Base-by-base conservation (phyloP, 2,329 filamentous ascomycete genomes). In the Fusarium sp. region DNA sequence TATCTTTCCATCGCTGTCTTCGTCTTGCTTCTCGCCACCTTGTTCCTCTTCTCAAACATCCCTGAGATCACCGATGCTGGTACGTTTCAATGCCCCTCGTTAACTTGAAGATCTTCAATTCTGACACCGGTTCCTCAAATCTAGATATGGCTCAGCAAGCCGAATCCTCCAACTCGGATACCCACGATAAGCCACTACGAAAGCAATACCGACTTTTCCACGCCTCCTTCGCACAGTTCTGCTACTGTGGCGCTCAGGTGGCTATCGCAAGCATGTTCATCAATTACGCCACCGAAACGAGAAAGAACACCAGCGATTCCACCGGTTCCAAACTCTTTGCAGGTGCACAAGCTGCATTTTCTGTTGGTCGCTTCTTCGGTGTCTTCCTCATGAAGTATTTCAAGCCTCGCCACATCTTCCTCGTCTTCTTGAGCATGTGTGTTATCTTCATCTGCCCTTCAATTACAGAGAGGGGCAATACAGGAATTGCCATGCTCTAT, bases 131-230 rank as follows among this genome's bases (percentile, higher is more conserved):
- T 23, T n/a, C 5, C 25, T 31, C 6, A 4, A 18, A 18, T 19
- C 16, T 91, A 78, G 91, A 94, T 74, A 93, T 91, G 88, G 83
- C 79, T 9, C 83, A 88, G 74, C 89, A 92, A 77, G 89, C 88
- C 4, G 81, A 84, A 38, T 85, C 88, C 65, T 78, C 86, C 4
- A 80, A 88, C 66, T 85, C 86, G 9, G 86, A 85, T 56, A 86
- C 85, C 54, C 85, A 88, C 64, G 86, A 90, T 70, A 87, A 89
- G 78, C 90, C 92, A 0, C 87, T 94, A 70, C 82, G 84, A 75
- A 92, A 92, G 81, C 91, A 94, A 75, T 94, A 92, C 80, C 89
- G 89, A 23, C 85, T 95, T 4, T 94, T 94, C 84, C 92, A 94
- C 75, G 93, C 92, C 14, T 88, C 92, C 0, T 88, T 91, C 73